Conservation (phyloP, 1,139 yeast species). For the Scheffersomyces illinoinensis region DNA sequence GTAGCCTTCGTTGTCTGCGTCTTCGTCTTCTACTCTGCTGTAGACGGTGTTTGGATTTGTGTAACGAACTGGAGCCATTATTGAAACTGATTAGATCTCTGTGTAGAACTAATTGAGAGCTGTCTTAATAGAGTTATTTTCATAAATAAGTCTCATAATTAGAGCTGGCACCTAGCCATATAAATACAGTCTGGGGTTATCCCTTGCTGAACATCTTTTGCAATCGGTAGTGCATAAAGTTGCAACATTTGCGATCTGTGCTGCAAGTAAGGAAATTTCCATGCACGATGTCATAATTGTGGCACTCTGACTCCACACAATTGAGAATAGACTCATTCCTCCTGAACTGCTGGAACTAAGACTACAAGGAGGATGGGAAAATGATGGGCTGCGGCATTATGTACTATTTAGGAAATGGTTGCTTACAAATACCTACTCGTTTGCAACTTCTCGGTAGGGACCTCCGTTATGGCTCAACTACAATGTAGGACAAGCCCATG, state of each 20-base stretch:
- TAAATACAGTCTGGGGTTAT: neutral
- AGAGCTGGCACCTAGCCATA: neutral
- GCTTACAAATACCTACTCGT: neutral
- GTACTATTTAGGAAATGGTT: neutral
- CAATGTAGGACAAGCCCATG: neutral
- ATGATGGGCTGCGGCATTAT: neutral
- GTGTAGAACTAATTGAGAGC: neutral
- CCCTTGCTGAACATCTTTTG: neutral
- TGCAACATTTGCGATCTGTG: neutral
- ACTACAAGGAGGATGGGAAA: neutral
- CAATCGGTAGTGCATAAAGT: neutral
- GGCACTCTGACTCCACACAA: neutral
- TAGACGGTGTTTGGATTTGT: conserved; percentile 10
- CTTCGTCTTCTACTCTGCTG: conserved; percentile 10
- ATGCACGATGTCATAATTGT: neutral
- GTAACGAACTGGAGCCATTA: conserved; percentile 7
- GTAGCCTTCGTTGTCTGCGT: conserved; percentile 21
- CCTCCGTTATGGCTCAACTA: neutral
- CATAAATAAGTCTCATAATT: neutral
- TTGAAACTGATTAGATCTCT: neutral
- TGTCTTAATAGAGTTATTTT: neutral
- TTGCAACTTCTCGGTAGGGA: neutral
- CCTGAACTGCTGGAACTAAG: neutral
- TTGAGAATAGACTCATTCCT: neutral
- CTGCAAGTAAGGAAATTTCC: neutral